Base-by-base conservation (phyloP, 164 flowering plant genomes). In the Chimonanthus praecox region DNA sequence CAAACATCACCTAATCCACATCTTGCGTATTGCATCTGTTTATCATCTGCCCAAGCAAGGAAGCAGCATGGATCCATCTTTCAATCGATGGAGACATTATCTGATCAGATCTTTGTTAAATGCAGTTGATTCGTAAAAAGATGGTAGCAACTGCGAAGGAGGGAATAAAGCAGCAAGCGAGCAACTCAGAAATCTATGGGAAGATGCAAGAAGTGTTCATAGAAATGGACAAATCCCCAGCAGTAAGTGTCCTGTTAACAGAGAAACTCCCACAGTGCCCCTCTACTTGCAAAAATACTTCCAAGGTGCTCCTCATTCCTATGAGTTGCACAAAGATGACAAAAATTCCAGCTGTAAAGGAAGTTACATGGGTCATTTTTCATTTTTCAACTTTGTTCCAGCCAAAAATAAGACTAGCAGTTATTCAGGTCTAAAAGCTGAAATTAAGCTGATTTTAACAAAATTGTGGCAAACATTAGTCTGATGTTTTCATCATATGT, bases 141-240 rank as follows among this genome's bases (percentile, higher is more conserved):
- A 87, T 87, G 90, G 83, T 85, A 20, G 3, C 72, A 74, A 84
- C 79, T 78, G 90, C 84, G 47, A 87, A 84, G 77, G 83, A 87
- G 64, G 54, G 85, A 77, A 84, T 87, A 21, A 74, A 82, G 71
- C 75, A 75, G 68, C 79, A 84, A 47, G 84, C 79, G 9, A 83
- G 76, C 69, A 80, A 75, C 71, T 72, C 79, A 16, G 90, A 87
- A 77, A 84, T 87, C 9, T 87, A 85, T 77, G 85, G 82, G 11
- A 87, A 80, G 71, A 84, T 85, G 87, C 85, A 87, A 75, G 85
- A 62, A 64, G 84, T 84, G 46, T 87, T 87, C 70, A 82, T 85
- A 49, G 83, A 87, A 78, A 78, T 82, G 84, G 90, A 87, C 73
- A 75, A 58, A 13, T 54, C 16, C 60, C 16, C 60, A 11, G 60